Percentiles rank a stretch among this genome's conserved stretches.
These are phyloP conservation scores for Aspergillus novoparasiticus DNA, from an alignment of 2,329 filamentous ascomycete species.

Conservation along the genomic window DNA sequence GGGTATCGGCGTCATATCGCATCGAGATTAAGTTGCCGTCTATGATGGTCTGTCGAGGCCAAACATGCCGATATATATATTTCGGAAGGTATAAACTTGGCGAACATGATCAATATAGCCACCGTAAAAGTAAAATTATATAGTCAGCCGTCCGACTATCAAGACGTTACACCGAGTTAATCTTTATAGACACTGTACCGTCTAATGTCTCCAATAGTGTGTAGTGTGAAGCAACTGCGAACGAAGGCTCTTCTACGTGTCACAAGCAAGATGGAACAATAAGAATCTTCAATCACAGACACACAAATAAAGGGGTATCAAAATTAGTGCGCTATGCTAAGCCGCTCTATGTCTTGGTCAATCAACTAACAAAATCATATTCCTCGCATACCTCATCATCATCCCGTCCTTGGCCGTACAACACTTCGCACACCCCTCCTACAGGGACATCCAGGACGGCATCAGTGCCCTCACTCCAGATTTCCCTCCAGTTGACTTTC, in stretches of 20 bases:
- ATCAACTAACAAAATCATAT: neutral
- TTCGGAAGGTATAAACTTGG: neutral
- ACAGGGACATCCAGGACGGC: slow-evolving; percentile 96
- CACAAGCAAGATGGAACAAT: neutral
- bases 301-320: slow-evolving; percentile 2
- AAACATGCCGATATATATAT: neutral
- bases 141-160: too few species aligned
- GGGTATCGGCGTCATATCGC: too few species aligned
- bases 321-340: neutral
- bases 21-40: neutral
- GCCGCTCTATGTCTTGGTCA: neutral
- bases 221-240: too few species aligned
- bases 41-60: neutral
- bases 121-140: too few species aligned
- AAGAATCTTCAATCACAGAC: neutral
- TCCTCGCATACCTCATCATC: slow-evolving; percentile 28
- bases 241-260: neutral
- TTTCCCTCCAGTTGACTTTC: slow-evolving; percentile 69
- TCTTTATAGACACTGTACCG: too few species aligned
- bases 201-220: too few species aligned
- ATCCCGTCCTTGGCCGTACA: slow-evolving; percentile 71
- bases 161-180: too few species aligned
- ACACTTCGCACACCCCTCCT: slow-evolving; percentile 89
- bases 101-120: neutral
- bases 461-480: slow-evolving; percentile 94